These are phyloP conservation scores for Aspergillus sp. DNA, from an alignment of 2,329 filamentous ascomycete genomes.

Conservation along the genomic window DNA sequence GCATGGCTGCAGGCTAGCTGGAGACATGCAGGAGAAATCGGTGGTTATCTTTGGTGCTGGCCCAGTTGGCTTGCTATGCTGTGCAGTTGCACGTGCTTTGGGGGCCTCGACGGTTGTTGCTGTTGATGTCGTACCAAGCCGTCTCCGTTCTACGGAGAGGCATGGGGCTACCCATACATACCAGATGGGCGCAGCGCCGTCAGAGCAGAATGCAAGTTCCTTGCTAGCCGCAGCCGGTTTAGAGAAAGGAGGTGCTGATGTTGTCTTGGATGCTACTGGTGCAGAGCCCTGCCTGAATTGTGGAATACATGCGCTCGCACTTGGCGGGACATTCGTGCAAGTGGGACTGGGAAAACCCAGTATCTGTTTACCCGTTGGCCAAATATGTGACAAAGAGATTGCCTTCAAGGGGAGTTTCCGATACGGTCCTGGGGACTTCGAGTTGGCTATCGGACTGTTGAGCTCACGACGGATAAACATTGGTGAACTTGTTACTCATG, in stretches of 20 bases:
- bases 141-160: constrained; percentile 62
- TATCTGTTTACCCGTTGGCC: constrained; percentile 58
- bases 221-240: constrained; percentile 54
- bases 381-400: constrained; percentile 77
- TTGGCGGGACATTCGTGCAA: constrained; percentile 66
- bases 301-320: constrained; percentile 55
- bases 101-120: constrained; percentile 68
- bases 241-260: constrained; percentile 56
- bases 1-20: constrained; percentile 65
- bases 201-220: constrained; percentile 61
- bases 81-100: constrained; percentile 68
- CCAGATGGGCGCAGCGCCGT: constrained; percentile 51
- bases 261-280: constrained; percentile 66
- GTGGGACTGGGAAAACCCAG: constrained; percentile 77
- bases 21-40: constrained; percentile 60
- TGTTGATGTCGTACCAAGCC: constrained; percentile 58
- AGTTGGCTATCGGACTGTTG: constrained; percentile 61
- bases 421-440: constrained; percentile 77
- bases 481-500: constrained; percentile 67
- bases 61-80: constrained; percentile 74
- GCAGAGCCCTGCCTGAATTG: constrained; percentile 67
- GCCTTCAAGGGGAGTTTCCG: constrained; percentile 76
- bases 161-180: constrained; percentile 47
- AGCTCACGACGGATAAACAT: constrained; percentile 54
- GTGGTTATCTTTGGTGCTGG: constrained; percentile 78